A percentile compares a stretch with the other conserved stretches of the same genome.
Evolutionary conservation across 208 protist species (phyloP).

Genomic region (Phytomonas sp.): DNA sequence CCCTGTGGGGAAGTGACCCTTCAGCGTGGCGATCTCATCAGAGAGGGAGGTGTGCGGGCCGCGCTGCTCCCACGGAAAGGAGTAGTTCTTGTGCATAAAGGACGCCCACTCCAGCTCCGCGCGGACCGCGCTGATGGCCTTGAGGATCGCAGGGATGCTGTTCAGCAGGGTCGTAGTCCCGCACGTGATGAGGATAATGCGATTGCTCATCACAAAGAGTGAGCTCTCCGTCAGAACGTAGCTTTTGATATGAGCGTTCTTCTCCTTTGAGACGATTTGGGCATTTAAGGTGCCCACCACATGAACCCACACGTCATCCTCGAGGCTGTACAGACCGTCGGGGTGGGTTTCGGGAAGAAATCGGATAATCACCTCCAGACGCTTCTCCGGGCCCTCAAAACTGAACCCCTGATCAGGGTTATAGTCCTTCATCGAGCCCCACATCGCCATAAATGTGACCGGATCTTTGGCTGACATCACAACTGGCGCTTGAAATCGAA

Average conservation of each 20-base stretch:
- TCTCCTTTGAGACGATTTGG: conserved; percentile 77
- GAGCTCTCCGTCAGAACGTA: conserved; percentile 92
- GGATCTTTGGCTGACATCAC: conserved; percentile 37
- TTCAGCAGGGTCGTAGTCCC: conserved; percentile 91
- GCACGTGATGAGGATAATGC: conserved; percentile 91
- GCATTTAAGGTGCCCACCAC: conserved; percentile 73
- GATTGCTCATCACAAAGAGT: conserved; percentile 90
- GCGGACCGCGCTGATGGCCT: conserved; percentile 67
- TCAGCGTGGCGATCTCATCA: conserved; percentile 75
- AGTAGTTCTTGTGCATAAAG: conserved; percentile 92
- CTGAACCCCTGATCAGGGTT: conserved; percentile 69
- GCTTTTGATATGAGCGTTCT: conserved; percentile 81
- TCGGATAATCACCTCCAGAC: conserved; percentile 80
- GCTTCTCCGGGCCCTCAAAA: conserved; percentile 91
- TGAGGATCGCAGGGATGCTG: conserved; percentile 69
- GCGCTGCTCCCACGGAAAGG: conserved; percentile 87
- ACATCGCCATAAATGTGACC: conserved; percentile 85
- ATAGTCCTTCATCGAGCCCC: conserved; percentile 71
- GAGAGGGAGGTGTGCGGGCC: conserved; percentile 75
- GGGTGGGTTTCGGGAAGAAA: conserved; percentile 54
- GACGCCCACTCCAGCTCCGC: conserved; percentile 84
- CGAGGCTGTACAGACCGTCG: conserved; percentile 55
- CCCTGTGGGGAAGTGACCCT: conserved; percentile 69
- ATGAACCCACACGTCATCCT: conserved; percentile 53
- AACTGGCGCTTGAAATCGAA: background rate